Conservation (phyloP, 805 yeast genomes). For the Dipodascopsis uninucleata region DNA sequence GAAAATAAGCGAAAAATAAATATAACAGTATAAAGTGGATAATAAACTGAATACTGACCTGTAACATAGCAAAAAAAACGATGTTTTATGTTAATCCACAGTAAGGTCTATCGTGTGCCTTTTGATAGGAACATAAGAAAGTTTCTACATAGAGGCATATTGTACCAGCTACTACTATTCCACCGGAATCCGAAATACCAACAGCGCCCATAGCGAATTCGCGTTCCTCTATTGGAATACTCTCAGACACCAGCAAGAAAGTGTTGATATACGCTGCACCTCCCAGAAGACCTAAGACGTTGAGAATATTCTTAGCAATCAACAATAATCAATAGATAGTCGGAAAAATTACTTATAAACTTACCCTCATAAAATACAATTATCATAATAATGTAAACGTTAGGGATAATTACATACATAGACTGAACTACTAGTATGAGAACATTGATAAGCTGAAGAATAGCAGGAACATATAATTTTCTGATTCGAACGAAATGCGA, state of each 20-base stretch:
- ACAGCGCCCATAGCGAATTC: conserved; percentile 82
- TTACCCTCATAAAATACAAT: conserved; percentile 74
- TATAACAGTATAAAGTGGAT: too few species aligned
- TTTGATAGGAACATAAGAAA: conserved; percentile 66
- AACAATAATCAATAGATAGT: too few species aligned
- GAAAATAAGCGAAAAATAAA: too few species aligned
- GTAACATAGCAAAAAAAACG: too few species aligned
- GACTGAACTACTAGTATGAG: conserved; percentile 61
- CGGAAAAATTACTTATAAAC: background rate
- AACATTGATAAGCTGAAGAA: conserved; percentile 65
- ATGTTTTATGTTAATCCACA: conserved; percentile 49
- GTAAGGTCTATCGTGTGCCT: conserved; percentile 71
- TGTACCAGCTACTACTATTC: conserved; percentile 77
- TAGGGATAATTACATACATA: conserved; percentile 51
- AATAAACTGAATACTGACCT: too few species aligned
- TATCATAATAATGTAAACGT: conserved; percentile 57
- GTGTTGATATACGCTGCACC: conserved; percentile 91
- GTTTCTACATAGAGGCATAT: conserved; percentile 74
- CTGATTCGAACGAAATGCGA: conserved; percentile 59
- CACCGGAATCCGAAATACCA: conserved; percentile 78
- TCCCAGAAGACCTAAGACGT: conserved; percentile 77
- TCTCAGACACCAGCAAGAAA: conserved; percentile 69
- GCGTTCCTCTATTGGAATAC: conserved; percentile 48
- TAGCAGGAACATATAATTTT: conserved; percentile 57
- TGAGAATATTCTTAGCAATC: too few species aligned